Evolutionary conservation across 2,329 filamentous ascomycete species (phyloP).

Genomic region (Zopfia rhizophila): DNA sequence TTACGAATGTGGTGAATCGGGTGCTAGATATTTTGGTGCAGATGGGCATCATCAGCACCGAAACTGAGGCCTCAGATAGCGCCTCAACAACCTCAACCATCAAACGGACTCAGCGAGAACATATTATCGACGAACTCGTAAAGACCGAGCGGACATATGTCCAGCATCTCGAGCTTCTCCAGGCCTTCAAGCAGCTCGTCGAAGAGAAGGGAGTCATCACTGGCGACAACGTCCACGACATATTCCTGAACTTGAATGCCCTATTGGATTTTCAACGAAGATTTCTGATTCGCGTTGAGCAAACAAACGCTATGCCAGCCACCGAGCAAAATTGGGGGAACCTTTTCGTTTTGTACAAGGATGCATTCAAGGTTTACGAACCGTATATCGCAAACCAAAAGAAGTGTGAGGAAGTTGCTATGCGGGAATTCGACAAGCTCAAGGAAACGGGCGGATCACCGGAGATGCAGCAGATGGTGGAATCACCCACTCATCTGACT

Average conservation of each 20-base stretch:
- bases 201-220: constrained; percentile 89
- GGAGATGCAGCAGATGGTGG: constrained; percentile 76
- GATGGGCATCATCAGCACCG: constrained; percentile 71
- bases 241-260: constrained; percentile 95
- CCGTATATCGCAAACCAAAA: constrained; percentile 97
- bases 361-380: constrained; percentile 91
- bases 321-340: constrained; percentile 90
- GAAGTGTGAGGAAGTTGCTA: constrained; percentile 86
- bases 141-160: constrained; percentile 98
- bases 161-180: constrained; percentile 92
- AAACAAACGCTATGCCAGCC: constrained; percentile 85
- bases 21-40: constrained; percentile 88
- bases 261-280: constrained; percentile 95
- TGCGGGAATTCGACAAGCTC: constrained; percentile 88
- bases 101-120: constrained; percentile 79
- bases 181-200: constrained; percentile 88
- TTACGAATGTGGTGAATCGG: constrained; percentile 89
- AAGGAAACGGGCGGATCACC: constrained; percentile 73
- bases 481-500: constrained; percentile 86
- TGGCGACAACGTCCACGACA: constrained; percentile 90
- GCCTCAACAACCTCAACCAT: constrained; percentile 53
- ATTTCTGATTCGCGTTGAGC: constrained; percentile 95
- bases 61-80: constrained; percentile 62
- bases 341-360: constrained; percentile 86
- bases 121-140: constrained; percentile 90